A percentile compares a stretch with the other conserved stretches of the same genome.
These are phyloP conservation scores for Fagopyrum homotropicum DNA, from an alignment of 148 eudicot genomes.

Conservation along the genomic window DNA sequence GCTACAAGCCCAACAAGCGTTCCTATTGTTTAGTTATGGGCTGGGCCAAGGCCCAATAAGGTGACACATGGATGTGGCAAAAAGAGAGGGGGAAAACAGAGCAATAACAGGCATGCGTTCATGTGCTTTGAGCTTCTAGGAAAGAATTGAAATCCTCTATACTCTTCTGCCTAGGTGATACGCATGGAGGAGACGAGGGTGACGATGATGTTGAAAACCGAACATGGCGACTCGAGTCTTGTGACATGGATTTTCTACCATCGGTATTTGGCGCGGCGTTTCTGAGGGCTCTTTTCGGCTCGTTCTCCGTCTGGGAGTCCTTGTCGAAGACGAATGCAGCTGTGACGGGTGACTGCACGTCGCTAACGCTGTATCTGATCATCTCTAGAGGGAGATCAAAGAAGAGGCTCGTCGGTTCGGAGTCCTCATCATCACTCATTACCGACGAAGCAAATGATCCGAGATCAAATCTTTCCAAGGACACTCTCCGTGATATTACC, in stretches of 20 bases:
- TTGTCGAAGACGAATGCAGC: constrained; percentile 73
- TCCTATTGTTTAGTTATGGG: background rate
- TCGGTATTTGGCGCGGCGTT: constrained; percentile 3
- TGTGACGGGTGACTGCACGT: constrained; percentile 60
- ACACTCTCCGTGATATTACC: constrained; percentile 55
- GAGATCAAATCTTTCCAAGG: constrained; percentile 76
- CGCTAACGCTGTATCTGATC: constrained; percentile 54
- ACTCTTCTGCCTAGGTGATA: constrained; percentile 32
- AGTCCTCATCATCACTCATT: constrained; percentile 21
- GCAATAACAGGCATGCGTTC: background rate
- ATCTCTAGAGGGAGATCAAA: constrained; percentile 82
- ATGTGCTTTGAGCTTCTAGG: constrained; percentile 51
- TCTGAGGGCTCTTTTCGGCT: constrained; percentile 31
- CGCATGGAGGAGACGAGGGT: constrained; percentile 27
- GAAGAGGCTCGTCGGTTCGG: constrained; percentile 43
- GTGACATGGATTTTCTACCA: constrained; percentile 21
- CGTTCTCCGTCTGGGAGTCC: constrained; percentile 20
- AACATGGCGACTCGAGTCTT: constrained; percentile 32
- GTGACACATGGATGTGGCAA: background rate
- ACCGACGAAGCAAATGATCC: constrained; percentile 67
- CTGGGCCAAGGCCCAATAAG: background rate
- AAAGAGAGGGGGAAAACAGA: background rate
- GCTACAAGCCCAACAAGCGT: background rate
- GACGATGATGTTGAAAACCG: constrained; percentile 44
- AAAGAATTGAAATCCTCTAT: constrained; percentile 54